Percentiles rank a stretch among this genome's conserved stretches.
phyloP scores from a whole-genome alignment of 2,329 filamentous ascomycete species.

The Chrysoporthe deuterocubensis region DNA sequence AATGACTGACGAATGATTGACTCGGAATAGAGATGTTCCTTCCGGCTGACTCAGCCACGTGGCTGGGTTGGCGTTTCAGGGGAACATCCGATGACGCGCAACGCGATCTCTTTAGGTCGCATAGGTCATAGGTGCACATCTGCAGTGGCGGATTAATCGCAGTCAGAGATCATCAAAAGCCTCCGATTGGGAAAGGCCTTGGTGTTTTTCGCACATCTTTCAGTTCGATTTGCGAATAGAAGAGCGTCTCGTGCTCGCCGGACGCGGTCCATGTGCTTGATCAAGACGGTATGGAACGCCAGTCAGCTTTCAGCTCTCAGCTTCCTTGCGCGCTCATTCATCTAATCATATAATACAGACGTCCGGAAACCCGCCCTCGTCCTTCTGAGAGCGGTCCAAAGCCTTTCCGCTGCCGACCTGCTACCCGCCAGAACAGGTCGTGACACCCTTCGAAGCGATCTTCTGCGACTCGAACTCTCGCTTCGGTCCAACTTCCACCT shows the following conservation, averaged over 20 bases:
- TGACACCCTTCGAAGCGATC: slow-evolving; percentile 41
- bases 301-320: not conserved
- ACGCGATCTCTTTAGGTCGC: not conserved
- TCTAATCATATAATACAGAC: not conserved
- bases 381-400: not conserved
- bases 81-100: not conserved
- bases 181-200: slow-evolving; percentile 1
- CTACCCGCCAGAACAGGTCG: too few species aligned
- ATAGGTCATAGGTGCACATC: not conserved
- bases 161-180: slow-evolving; percentile 24
- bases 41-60: not conserved
- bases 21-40: too few species aligned
- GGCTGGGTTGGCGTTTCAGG: not conserved
- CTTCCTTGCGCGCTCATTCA: not conserved
- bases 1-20: too few species aligned
- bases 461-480: slow-evolving; percentile 33
- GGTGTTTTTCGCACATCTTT: not conserved
- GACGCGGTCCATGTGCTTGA: not conserved
- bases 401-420: slow-evolving; percentile 27
- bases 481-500: not conserved
- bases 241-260: not conserved
- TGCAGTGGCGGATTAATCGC: slow-evolving; percentile 37
- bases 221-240: not conserved
- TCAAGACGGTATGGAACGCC: not conserved
- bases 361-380: not conserved